Conservation (phyloP, 2,329 filamentous ascomycete species). For the Dothideomycetidae sp. region DNA sequence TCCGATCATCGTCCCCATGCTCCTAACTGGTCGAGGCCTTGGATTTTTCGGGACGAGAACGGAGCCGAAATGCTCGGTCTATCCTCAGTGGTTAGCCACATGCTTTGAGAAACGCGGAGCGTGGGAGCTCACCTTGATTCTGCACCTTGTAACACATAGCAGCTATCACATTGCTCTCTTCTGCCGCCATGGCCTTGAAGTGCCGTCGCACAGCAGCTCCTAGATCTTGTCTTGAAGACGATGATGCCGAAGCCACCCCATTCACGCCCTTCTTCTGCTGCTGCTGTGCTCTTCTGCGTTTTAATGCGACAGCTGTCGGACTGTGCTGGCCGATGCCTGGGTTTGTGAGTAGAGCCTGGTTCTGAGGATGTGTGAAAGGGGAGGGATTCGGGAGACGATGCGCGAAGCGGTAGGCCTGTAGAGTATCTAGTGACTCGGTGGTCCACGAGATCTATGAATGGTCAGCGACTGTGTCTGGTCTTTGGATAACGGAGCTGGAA, state of each 20-base stretch:
- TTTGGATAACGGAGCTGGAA: background rate
- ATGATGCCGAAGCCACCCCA: background rate
- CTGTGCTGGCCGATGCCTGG: slow-evolving; percentile 51
- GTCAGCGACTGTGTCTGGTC: background rate
- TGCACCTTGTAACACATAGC: slow-evolving; percentile 60
- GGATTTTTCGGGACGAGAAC: slow-evolving; percentile 18
- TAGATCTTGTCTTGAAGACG: slow-evolving; percentile 49
- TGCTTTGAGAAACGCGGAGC: slow-evolving; percentile 1
- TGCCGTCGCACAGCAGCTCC: slow-evolving; percentile 62
- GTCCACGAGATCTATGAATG: slow-evolving; percentile 2
- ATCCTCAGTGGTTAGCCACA: slow-evolving; percentile 2
- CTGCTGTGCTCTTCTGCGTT: slow-evolving; percentile 36
- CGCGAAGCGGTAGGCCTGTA: slow-evolving; percentile 62
- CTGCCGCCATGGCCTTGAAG: slow-evolving; percentile 65
- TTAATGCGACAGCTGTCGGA: slow-evolving; percentile 54
- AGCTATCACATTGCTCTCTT: slow-evolving; percentile 70
- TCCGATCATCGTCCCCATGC: too few relatives aligned
- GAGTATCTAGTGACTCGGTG: slow-evolving; percentile 23
- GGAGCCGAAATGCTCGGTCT: slow-evolving; percentile 34
- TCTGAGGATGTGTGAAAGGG: slow-evolving; percentile 44
- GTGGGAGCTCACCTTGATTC: slow-evolving; percentile 40
- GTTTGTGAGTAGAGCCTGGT: slow-evolving; percentile 36
- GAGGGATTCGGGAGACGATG: slow-evolving; percentile 57
- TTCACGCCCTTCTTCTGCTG: slow-evolving; percentile 37
- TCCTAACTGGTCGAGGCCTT: background rate